phyloP scores from a whole-genome alignment of 257 asterid species.

The Parsonsia alboflavescens region DNA sequence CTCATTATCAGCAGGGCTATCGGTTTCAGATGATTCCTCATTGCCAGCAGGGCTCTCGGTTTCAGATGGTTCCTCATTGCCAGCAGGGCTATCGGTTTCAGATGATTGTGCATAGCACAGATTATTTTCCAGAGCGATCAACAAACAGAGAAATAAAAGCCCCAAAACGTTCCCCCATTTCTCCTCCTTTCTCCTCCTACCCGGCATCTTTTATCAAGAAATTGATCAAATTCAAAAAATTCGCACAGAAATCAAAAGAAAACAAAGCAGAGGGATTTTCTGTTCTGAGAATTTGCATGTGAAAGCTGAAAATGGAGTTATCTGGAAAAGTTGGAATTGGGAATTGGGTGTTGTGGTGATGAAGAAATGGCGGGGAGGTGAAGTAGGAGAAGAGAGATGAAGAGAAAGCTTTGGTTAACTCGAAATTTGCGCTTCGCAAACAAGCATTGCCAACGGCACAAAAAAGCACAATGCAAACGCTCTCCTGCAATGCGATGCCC shows the following conservation, averaged over 20 bases:
- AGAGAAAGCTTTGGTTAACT: not conserved
- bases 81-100: slow-evolving; percentile 14
- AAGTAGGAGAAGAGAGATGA: slow-evolving; percentile 25
- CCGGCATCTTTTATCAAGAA: not conserved
- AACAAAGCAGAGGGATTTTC: too few species aligned
- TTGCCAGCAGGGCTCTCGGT: slow-evolving; percentile 29
- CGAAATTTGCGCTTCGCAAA: not conserved
- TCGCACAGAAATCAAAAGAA: not conserved
- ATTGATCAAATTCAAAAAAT: too few species aligned
- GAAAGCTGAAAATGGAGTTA: not conserved
- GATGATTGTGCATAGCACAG: slow-evolving; percentile 1
- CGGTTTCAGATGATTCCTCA: not conserved
- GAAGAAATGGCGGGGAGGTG: slow-evolving; percentile 87
- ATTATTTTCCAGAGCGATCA: not conserved
- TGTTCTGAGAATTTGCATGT: not conserved
- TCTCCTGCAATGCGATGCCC: not conserved
- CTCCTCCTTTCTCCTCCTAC: not conserved
- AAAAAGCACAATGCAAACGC: not conserved
- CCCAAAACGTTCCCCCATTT: not conserved
- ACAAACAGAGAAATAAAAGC: not conserved
- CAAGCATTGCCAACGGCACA: not conserved
- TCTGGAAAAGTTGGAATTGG: not conserved
- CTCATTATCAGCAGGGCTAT: too few species aligned
- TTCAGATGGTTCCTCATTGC: not conserved
- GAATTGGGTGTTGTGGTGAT: slow-evolving; percentile 19